Evolutionary conservation across 441 rosid genomes (phyloP), one percentile per base, ranked within the genome.

Genomic region (Gossypium schwendimanii): DNA sequence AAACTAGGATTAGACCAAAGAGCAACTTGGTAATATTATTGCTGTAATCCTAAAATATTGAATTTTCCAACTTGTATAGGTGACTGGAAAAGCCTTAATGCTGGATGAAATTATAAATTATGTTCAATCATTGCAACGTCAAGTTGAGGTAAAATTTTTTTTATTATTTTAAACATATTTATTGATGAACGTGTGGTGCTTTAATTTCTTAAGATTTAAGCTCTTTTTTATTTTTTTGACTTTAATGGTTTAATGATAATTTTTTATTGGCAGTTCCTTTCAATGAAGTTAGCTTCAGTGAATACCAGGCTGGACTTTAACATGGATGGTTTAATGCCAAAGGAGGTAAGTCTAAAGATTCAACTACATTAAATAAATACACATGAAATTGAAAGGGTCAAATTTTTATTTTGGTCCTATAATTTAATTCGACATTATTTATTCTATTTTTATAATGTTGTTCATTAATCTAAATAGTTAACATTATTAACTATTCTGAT

Each of bases 101-200:
- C 82, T 89, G 44, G 94, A 89, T 77, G 94, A 89, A 80, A 87
- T 89, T 62, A 89, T 87, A 82, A 89, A 87, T 76, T 89, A 89
- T 57, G 94, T 89, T 58, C 94, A 87, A 83, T 89, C 94, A 77
- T 71, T 89, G 83, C 94, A 89, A 64, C 85, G 84, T 26, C 90
- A 87, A 73, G 94, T 87, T 63, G 91, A 89, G 91, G 94, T 89
- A 81, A 21, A 80, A 18, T 23, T 26, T 28, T 28, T 3, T 28
- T 28, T 28, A 50, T 14, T 81, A 58, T 28, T 18, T 36, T 31
- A 0, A 33, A 33, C 39, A 23, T 54, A 11, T 63, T 74, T 33
- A 6, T 17, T 6, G 15, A 54, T 36, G 21, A 14, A 50, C 58
- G 65, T 18, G 14, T 9, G 57, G 39, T 6, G 41, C 58, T 36